phyloP scores from a whole-genome alignment of 306 rosid species.

The Malus sylvestris region DNA sequence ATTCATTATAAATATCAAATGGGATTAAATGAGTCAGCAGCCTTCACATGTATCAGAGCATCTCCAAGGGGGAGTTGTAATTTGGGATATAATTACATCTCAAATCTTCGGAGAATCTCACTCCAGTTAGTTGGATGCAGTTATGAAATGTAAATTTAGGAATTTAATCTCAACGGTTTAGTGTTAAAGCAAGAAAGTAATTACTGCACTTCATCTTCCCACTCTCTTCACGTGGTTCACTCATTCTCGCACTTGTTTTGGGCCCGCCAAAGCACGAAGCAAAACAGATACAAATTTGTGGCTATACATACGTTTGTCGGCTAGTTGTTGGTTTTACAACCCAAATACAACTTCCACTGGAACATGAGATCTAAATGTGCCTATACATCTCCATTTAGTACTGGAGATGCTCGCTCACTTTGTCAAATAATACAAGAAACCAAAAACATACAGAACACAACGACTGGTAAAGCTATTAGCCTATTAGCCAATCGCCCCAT shows the following conservation, averaged over 20 bases:
- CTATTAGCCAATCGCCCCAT: neutral
- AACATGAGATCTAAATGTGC: too few species aligned
- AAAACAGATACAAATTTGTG: neutral
- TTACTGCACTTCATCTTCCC: neutral
- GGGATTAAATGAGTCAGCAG: neutral
- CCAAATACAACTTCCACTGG: too few species aligned
- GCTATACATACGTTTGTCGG: too few species aligned
- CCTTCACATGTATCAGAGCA: neutral
- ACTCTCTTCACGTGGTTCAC: neutral
- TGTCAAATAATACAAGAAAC: neutral
- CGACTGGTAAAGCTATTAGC: neutral
- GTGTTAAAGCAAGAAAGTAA: neutral
- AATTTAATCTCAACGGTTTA: too few species aligned
- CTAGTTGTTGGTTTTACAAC: too few species aligned
- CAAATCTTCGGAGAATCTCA: too few species aligned
- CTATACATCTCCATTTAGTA: too few species aligned
- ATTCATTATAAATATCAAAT: neutral
- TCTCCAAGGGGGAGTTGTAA: neutral
- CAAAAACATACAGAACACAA: neutral
- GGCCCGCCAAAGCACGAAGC: neutral
- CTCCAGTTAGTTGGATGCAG: neutral
- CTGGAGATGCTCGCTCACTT: neutral
- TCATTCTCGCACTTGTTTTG: neutral
- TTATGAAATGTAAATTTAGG: neutral
- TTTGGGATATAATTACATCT: slow-evolving; percentile 9